Evolutionary conservation across 192 early-diverging fungal species (phyloP).

Genomic region (Geranomyces variabilis): DNA sequence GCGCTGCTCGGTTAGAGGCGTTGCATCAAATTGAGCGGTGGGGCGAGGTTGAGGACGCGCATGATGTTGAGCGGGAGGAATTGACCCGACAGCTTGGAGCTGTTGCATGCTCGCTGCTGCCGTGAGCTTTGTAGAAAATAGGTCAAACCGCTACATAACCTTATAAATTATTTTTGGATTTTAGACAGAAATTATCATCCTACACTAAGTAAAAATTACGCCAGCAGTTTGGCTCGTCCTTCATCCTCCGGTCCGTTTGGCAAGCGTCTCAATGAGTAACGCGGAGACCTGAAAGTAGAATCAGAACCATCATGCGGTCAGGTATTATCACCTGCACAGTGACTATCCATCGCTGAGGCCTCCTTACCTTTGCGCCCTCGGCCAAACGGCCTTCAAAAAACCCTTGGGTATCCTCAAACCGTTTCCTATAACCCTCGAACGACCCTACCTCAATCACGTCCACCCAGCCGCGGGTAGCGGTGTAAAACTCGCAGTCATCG

Average conservation of each 20-base stretch:
- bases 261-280: constrained; percentile 29
- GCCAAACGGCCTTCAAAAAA: constrained; percentile 76
- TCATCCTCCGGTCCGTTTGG: constrained; percentile 9
- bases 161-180: too few relatives aligned
- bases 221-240: too few relatives aligned
- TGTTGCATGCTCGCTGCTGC: constrained; percentile 52
- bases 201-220: too few relatives aligned
- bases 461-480: constrained; percentile 90
- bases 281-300: constrained; percentile 26
- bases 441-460: constrained; percentile 83
- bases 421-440: constrained; percentile 79
- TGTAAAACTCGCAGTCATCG: constrained; percentile 83
- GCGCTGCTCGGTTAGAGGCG: constrained; percentile 83
- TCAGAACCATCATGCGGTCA: not conserved
- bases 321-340: not conserved
- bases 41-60: constrained; percentile 88
- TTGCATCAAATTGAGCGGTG: constrained; percentile 85
- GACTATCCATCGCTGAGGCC: not conserved
- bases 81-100: constrained; percentile 75
- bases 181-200: too few relatives aligned
- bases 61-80: constrained; percentile 77
- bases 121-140: too few relatives aligned
- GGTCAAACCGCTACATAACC: too few relatives aligned
- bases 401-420: constrained; percentile 80
- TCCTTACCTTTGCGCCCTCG: constrained; percentile 55